These are phyloP conservation scores for Nitzschia palea DNA, from an alignment of 108 stramenopile genomes.

Conservation along the genomic window DNA sequence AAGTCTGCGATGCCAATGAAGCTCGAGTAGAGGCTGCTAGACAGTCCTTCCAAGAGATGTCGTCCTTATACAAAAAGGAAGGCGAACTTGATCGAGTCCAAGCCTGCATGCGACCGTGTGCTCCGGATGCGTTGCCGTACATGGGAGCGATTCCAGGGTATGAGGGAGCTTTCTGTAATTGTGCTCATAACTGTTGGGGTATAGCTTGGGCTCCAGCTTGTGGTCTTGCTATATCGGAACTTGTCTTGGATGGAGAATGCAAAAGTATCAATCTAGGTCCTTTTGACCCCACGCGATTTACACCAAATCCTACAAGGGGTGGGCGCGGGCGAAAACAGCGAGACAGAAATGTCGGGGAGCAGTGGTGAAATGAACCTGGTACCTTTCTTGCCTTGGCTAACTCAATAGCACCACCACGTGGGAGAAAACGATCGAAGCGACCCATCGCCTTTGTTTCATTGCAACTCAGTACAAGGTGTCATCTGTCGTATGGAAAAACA, in stretches of 20 bases:
- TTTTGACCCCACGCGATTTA: conserved; percentile 39
- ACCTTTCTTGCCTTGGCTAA: too few species aligned
- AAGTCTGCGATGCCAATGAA: conserved; percentile 36
- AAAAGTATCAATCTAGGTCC: conserved; percentile 26
- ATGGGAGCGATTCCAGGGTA: conserved; percentile 64
- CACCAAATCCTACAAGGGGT: conserved; percentile 40
- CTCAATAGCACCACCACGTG: too few species aligned
- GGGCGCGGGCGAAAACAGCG: conserved; percentile 73
- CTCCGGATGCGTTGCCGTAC: conserved; percentile 79
- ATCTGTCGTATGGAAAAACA: too few species aligned
- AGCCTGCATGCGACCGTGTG: conserved; percentile 53
- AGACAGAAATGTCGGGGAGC: conserved; percentile 74
- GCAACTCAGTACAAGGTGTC: too few species aligned
- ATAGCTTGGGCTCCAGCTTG: conserved; percentile 83
- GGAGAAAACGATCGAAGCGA: too few species aligned
- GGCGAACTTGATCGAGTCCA: conserved; percentile 61
- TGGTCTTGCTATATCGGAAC: conserved; percentile 73
- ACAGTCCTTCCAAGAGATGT: conserved; percentile 30
- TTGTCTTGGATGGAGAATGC: conserved; percentile 57
- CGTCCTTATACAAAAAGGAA: conserved; percentile 39
- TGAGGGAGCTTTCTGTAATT: conserved; percentile 57
- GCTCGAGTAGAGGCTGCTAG: conserved; percentile 19
- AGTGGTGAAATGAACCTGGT: too few species aligned
- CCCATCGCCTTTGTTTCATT: too few species aligned
- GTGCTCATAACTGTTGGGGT: conserved; percentile 91